Evolutionary conservation across 768 basidiomycete genomes (phyloP), one percentile per base, ranked within the genome.

Genomic region (Amanita muscaria): DNA sequence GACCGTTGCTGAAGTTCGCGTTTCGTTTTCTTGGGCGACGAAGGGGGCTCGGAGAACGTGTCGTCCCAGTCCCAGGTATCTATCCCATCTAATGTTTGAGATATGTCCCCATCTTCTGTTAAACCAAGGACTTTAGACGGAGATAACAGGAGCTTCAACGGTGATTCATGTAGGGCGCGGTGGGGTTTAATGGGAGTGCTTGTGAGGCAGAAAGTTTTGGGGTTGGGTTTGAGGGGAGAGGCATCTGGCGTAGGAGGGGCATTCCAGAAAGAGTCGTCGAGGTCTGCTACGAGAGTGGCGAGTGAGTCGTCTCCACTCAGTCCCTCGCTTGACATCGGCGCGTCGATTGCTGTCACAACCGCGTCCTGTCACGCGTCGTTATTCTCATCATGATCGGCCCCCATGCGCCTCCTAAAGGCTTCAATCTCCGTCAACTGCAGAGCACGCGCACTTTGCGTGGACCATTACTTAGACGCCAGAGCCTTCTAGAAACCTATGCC

Each of bases 191-290:
- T 1, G 15, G 31, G 31, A 15, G 18, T 31, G 4, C 22, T 19
- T 19, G 5, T 12, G 34, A 24, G 21, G 15, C 24, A 19, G 4
- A n/a, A n/a, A n/a, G n/a, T n/a, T n/a, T n/a, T n/a, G n/a, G n/a
- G n/a, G 22, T 24, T 27, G 42, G 47, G 39, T 50, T 64, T 54
- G 46, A 50, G 41, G 44, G 70, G 56, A 35, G 63, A 54, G 24
- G 61, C 50, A 33, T 64, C 57, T 19, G 72, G 66, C 29, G 65
- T 61, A 9, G 66, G 68, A 1, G 59, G 49, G 3, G 65, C 64
- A 40, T 66, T 64, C 65, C 72, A 76, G 43, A 73, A 62, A 0
- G 73, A 61, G 49, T 74, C 71, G 51, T 80, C 77, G 40, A 88
- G 59, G 24, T 76, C 78, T 2, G 36, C 44, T 11, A 45, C 44